Evolutionary conservation across 73 alveolate genomes (phyloP).

Genomic region (Tetrahymena borealis): DNA sequence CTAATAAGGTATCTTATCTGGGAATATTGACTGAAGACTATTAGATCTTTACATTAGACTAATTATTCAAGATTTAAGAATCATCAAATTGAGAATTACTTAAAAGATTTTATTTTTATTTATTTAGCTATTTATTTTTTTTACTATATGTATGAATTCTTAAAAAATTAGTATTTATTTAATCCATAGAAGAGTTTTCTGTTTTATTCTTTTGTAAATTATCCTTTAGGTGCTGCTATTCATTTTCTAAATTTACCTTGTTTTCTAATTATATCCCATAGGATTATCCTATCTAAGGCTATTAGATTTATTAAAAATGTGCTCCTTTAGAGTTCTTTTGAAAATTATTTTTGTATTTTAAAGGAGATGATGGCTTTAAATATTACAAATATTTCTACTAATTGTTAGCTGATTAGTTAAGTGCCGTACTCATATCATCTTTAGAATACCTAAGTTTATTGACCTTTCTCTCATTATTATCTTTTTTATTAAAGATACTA

Average conservation of each 20-base stretch:
- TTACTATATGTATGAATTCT: neutral
- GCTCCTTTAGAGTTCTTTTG: neutral
- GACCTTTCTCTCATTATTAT: neutral
- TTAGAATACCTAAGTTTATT: neutral
- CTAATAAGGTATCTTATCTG: no score
- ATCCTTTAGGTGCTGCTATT: no score
- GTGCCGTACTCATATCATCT: neutral
- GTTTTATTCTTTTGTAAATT: neutral
- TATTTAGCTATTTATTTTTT: neutral
- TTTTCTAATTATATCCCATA: no score
- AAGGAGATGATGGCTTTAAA: neutral
- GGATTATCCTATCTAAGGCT: no score
- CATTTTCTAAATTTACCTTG: no score
- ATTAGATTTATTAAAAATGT: neutral
- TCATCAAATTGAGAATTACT: neutral
- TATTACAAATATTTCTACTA: neutral
- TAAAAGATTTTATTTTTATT: neutral
- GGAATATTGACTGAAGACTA: neutral
- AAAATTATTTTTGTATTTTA: neutral
- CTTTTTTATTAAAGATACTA: neutral
- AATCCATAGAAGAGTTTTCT: neutral
- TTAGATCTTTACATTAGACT: neutral
- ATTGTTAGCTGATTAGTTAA: neutral
- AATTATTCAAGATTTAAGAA: neutral
- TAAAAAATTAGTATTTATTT: neutral